phyloP scores from a whole-genome alignment of 2,329 filamentous ascomycete genomes.

The Talaromyces pinophilus region DNA sequence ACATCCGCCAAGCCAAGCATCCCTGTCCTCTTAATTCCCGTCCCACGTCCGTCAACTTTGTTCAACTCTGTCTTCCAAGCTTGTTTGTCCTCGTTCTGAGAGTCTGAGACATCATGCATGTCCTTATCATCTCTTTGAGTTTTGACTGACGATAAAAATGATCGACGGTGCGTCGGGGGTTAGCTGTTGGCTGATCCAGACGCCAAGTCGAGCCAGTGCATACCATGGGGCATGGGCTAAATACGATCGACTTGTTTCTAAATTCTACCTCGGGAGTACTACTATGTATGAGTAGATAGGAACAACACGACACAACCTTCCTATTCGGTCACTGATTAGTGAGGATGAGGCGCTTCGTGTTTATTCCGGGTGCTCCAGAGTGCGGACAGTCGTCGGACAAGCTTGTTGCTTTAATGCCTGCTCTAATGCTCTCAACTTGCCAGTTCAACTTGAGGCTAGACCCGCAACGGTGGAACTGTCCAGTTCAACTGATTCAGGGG shows the following conservation, averaged over 20 bases:
- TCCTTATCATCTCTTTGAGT: background rate
- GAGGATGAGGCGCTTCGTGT: background rate
- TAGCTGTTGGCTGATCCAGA: background rate
- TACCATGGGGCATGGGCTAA: background rate
- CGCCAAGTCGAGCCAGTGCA: slow-evolving; percentile 1
- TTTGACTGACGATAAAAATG: background rate
- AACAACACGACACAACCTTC: background rate
- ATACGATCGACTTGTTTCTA: background rate
- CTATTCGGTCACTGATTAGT: background rate
- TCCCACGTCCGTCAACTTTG: background rate
- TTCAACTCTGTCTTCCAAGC: background rate
- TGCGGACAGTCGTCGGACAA: background rate
- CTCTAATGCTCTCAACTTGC: background rate
- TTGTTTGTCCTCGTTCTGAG: background rate
- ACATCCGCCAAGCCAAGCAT: background rate
- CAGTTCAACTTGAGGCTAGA: background rate
- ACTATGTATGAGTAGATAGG: no score
- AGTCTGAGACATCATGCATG: background rate
- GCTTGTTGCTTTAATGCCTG: background rate
- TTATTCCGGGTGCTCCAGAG: background rate
- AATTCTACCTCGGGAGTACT: background rate
- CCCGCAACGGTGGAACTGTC: slow-evolving; percentile 1
- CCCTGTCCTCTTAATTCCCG: background rate
- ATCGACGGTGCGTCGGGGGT: background rate
- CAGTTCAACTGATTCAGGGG: background rate